Conservation (phyloP, 2,329 filamentous ascomycete genomes). For the Alternaria triticimaculans region DNA sequence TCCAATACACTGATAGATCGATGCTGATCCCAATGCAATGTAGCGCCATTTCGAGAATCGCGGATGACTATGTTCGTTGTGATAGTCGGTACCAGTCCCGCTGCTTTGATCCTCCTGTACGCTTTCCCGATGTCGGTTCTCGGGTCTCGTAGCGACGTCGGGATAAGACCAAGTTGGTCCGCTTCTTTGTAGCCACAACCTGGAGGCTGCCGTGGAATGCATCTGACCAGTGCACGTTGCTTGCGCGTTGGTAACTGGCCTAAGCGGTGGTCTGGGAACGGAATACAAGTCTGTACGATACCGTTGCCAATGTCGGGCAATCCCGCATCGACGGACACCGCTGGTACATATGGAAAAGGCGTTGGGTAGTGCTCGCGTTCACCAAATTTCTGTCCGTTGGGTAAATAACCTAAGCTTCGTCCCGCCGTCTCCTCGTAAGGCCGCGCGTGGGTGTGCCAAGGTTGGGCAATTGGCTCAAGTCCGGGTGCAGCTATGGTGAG, state of each 20-base stretch:
- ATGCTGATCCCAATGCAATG: slow-evolving; percentile 71
- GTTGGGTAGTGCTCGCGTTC: slow-evolving; percentile 59
- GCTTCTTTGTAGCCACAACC: slow-evolving; percentile 35
- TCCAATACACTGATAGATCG: slow-evolving; percentile 71
- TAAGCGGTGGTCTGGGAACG: slow-evolving; percentile 72
- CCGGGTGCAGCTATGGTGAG: slow-evolving; percentile 74
- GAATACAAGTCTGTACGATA: slow-evolving; percentile 66
- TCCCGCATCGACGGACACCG: slow-evolving; percentile 62
- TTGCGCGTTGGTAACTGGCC: slow-evolving; percentile 4
- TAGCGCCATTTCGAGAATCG: slow-evolving; percentile 63
- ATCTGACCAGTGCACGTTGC: slow-evolving; percentile 57
- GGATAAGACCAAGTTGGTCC: slow-evolving; percentile 49
- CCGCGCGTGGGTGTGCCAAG: slow-evolving; percentile 68
- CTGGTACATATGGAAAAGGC: slow-evolving; percentile 66
- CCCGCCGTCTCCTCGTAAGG: slow-evolving; percentile 45
- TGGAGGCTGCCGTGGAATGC: slow-evolving; percentile 64
- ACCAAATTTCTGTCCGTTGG: slow-evolving; percentile 59
- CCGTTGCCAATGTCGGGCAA: slow-evolving; percentile 69
- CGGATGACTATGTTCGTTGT: slow-evolving; percentile 60
- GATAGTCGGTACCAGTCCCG: slow-evolving; percentile 67
- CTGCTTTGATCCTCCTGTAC: slow-evolving; percentile 62
- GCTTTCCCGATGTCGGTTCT: slow-evolving; percentile 31
- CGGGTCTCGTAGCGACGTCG: slow-evolving; percentile 28
- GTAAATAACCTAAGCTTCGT: slow-evolving; percentile 58
- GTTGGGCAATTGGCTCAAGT: slow-evolving; percentile 61